Percentiles rank a stretch among this genome's conserved stretches.
Conservation (phyloP, 139 green algal species). For the Asterochloris sp. region DNA sequence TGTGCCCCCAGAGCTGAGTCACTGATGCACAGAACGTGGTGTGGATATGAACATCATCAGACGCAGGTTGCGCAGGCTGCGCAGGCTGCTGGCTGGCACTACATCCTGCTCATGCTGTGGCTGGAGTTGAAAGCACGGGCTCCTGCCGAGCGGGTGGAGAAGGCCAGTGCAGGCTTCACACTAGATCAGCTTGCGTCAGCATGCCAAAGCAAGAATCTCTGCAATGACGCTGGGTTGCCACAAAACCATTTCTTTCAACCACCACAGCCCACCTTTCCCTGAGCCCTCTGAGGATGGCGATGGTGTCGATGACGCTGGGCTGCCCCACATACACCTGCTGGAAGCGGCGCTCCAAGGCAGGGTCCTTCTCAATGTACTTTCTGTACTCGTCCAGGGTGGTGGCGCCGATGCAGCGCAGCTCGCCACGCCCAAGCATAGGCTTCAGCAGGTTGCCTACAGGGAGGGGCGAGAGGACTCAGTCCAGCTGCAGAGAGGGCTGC, state of each 20-base stretch:
- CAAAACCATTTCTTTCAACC: too few relatives aligned
- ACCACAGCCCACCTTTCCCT: slow-evolving; percentile 57
- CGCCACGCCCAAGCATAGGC: slow-evolving; percentile 89
- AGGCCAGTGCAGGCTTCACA: background rate
- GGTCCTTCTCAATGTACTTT: slow-evolving; percentile 99
- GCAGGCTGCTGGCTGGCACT: too few relatives aligned
- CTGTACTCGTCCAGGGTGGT: slow-evolving; percentile 98
- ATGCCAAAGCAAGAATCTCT: background rate
- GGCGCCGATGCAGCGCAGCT: slow-evolving; percentile 97
- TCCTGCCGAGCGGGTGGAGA: background rate
- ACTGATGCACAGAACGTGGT: background rate
- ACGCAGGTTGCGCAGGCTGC: too few relatives aligned
- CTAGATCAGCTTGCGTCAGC: background rate
- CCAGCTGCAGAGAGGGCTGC: too few relatives aligned
- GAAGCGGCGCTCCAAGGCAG: slow-evolving; percentile 88
- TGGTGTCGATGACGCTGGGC: slow-evolving; percentile 89
- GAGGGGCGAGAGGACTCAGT: too few relatives aligned
- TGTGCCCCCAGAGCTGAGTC: too few relatives aligned
- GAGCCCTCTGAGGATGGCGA: slow-evolving; percentile 95
- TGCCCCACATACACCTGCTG: slow-evolving; percentile 90
- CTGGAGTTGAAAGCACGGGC: background rate
- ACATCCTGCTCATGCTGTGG: background rate
- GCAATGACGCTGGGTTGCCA: too few relatives aligned
- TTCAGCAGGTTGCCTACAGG: slow-evolving; percentile 91
- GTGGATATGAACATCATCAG: too few relatives aligned